Percentiles rank a stretch among this genome's conserved stretches.
These are phyloP conservation scores for Colletotrichum tropicale DNA, from an alignment of 2,329 filamentous ascomycete genomes.

Conservation along the genomic window DNA sequence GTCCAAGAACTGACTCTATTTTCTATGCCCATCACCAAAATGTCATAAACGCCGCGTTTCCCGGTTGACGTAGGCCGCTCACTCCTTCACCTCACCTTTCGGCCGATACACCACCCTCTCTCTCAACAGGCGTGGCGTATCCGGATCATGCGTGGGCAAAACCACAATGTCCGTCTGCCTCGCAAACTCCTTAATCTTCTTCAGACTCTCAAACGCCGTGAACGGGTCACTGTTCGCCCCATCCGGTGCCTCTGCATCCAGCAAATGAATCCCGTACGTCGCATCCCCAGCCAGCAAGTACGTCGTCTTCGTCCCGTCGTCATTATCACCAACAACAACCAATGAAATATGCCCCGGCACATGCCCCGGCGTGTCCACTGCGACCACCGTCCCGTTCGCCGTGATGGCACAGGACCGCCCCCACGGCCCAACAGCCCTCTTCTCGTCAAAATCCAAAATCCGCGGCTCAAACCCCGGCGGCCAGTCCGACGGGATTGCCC, in stretches of 20 bases:
- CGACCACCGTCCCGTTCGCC: slow-evolving; percentile 29
- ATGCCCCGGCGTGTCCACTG: slow-evolving; percentile 37
- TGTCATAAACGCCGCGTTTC: not conserved
- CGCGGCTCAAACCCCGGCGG: slow-evolving; percentile 31
- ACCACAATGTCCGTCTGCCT: slow-evolving; percentile 27
- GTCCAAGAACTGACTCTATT: not conserved
- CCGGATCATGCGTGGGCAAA: slow-evolving; percentile 28
- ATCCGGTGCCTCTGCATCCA: slow-evolving; percentile 35
- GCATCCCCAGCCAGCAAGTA: slow-evolving; percentile 34
- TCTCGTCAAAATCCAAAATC: slow-evolving; percentile 28
- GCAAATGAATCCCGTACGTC: slow-evolving; percentile 30
- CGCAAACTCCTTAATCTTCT: slow-evolving; percentile 34
- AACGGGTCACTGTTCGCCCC: slow-evolving; percentile 33
- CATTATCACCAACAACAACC: slow-evolving; percentile 17
- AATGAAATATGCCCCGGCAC: slow-evolving; percentile 35
- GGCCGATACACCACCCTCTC: slow-evolving; percentile 9
- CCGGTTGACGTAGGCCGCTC: not conserved
- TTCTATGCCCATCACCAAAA: not conserved
- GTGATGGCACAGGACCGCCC: slow-evolving; percentile 30
- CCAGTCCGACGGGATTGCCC: slow-evolving; percentile 33
- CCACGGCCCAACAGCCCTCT: slow-evolving; percentile 31
- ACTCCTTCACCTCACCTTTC: not conserved
- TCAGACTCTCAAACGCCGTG: slow-evolving; percentile 30
- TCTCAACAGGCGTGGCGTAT: not conserved
- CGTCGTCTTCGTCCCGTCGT: slow-evolving; percentile 20